Conservation (phyloP, 2,329 filamentous ascomycete genomes). For the Pseudogymnoascus sp. region DNA sequence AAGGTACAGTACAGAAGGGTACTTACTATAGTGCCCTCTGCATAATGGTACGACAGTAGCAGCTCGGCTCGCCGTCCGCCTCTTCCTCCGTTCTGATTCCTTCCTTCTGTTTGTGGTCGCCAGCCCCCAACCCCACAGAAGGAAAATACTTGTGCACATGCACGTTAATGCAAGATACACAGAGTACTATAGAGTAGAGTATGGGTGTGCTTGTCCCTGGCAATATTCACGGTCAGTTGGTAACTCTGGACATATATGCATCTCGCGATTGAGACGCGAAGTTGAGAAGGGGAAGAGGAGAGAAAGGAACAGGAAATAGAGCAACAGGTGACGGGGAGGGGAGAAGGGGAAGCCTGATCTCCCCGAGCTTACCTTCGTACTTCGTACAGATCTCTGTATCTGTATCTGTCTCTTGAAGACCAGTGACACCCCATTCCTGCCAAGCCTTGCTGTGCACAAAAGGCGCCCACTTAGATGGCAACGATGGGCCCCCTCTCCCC, state of each 20-base stretch:
- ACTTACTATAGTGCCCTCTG: neutral
- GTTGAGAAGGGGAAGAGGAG: neutral
- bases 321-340: neutral
- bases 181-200: neutral
- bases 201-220: neutral
- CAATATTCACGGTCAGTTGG: neutral
- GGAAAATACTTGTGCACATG: neutral
- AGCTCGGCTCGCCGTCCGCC: neutral
- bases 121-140: neutral
- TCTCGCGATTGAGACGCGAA: neutral
- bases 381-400: neutral
- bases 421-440: neutral
- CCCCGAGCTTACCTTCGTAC: neutral
- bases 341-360: neutral
- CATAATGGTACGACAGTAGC: neutral
- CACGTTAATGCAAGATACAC: neutral
- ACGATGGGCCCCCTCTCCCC: neutral
- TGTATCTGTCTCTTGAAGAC: neutral
- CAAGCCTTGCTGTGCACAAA: neutral
- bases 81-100: neutral
- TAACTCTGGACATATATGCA: neutral
- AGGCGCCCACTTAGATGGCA: neutral
- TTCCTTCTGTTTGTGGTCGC: neutral
- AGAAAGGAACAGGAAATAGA: neutral
- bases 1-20: conserved; percentile 2